Conservation (phyloP, 805 yeast species). For the Nakazawaea molendinolei region DNA sequence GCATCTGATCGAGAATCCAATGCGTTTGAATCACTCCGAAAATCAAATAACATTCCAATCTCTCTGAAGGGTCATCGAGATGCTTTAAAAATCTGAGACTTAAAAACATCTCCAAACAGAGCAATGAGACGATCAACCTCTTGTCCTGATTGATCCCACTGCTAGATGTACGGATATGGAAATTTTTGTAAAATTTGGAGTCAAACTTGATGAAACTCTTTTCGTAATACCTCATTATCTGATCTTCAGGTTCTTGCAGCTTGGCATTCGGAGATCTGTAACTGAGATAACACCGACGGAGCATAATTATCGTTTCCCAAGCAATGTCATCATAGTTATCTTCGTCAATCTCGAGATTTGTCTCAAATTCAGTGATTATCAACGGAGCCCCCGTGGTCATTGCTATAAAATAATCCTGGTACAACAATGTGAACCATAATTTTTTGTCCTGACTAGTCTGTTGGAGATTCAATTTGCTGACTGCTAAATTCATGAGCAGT, state of each 20-base stretch:
- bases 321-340: conserved; percentile 7
- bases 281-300: not conserved
- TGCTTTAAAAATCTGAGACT: conserved; percentile 3
- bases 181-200: conserved; percentile 3
- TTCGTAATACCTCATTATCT: not conserved
- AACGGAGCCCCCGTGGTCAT: conserved; percentile 2
- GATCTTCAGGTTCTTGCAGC: not conserved
- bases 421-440: conserved; percentile 2
- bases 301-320: not conserved
- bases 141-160: conserved; percentile 7
- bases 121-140: conserved; percentile 1
- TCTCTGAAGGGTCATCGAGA: not conserved
- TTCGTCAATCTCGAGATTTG: conserved; percentile 2
- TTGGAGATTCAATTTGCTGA: not conserved
- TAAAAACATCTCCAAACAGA: conserved; percentile 1
- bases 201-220: conserved; percentile 1
- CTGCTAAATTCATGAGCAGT: not conserved
- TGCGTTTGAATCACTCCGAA: not conserved
- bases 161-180: conserved; percentile 7
- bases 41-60: not conserved
- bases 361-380: not conserved
- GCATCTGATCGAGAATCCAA: conserved; percentile 5
- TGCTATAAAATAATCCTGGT: conserved; percentile 8
- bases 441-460: not conserved
- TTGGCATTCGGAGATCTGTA: not conserved